Evolutionary conservation across 2,329 filamentous ascomycete species (phyloP).

Genomic region (Fusarium virguliforme): DNA sequence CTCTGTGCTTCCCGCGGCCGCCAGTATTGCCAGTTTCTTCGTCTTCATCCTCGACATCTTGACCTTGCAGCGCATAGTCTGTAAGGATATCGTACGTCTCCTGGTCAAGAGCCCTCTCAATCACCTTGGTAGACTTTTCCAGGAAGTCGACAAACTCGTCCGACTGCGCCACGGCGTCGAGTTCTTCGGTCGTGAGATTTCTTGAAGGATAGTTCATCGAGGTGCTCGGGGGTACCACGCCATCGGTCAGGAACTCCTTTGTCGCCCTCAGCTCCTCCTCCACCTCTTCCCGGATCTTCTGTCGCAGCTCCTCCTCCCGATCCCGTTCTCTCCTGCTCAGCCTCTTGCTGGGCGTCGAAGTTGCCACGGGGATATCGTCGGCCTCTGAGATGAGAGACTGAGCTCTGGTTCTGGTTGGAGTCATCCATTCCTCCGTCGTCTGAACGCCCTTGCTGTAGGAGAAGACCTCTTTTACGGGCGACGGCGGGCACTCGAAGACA

Average conservation of each 20-base stretch:
- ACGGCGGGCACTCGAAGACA: conserved; percentile 85
- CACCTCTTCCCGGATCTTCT: conserved; percentile 88
- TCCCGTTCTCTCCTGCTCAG: conserved; percentile 85
- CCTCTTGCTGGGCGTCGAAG: conserved; percentile 78
- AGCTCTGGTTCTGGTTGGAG: conserved; percentile 65
- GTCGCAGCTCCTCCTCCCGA: conserved; percentile 89
- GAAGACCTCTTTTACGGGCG: conserved; percentile 85
- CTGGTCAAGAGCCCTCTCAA: conserved; percentile 94
- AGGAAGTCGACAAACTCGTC: conserved; percentile 96
- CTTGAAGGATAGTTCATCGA: conserved; percentile 80
- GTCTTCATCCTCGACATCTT: conserved; percentile 85
- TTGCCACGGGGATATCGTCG: conserved; percentile 70
- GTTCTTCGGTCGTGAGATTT: conserved; percentile 85
- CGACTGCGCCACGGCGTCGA: conserved; percentile 91
- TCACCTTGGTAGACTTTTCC: conserved; percentile 95
- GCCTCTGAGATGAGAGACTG: conserved; percentile 69
- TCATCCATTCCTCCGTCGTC: conserved; percentile 83
- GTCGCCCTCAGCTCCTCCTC: conserved; percentile 90
- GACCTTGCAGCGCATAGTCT: conserved; percentile 89
- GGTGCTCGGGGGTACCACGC: conserved; percentile 47
- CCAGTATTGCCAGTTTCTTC: conserved; percentile 80
- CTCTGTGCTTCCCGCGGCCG: conserved; percentile 79
- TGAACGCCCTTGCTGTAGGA: conserved; percentile 98
- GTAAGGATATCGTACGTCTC: conserved; percentile 93
- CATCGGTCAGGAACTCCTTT: conserved; percentile 71